Conservation (phyloP, 73 alveolate species). For the Blepharisma japonicum region DNA sequence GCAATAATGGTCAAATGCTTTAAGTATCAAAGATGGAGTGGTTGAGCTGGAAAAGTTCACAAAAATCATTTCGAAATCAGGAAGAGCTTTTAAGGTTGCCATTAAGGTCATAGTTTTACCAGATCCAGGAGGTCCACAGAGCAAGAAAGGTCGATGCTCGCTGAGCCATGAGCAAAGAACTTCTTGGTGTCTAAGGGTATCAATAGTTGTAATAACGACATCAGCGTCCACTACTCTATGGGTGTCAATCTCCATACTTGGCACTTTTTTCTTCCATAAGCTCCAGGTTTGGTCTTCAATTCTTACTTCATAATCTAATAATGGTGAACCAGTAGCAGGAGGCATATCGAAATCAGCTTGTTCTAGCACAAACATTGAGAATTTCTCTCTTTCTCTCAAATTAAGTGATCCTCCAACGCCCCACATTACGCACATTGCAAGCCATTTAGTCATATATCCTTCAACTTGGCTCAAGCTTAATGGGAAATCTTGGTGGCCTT, state of each 20-base stretch:
- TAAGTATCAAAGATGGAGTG: conserved; percentile 91
- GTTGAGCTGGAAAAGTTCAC: conserved; percentile 97
- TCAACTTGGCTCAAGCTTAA: conserved; percentile 68
- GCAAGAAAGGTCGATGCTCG: conserved; percentile 97
- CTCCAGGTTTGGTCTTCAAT: conserved; percentile 93
- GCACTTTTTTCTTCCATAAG: conserved; percentile 97
- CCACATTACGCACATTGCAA: conserved; percentile 82
- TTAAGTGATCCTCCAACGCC: conserved; percentile 96
- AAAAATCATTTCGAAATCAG: conserved; percentile 97
- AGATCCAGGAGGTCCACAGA: conserved; percentile 99
- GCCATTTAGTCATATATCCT: conserved; percentile 79
- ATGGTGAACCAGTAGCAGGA: conserved; percentile 45
- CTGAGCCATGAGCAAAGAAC: conserved; percentile 97
- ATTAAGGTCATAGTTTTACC: conserved; percentile 99
- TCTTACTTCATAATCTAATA: conserved; percentile 92
- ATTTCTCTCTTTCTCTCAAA: conserved; percentile 76
- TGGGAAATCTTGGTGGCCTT: conserved; percentile 92
- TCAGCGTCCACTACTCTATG: conserved; percentile 87
- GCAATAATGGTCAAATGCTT: conserved; percentile 98
- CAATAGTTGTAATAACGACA: conserved; percentile 97
- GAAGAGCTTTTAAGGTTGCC: conserved; percentile 96
- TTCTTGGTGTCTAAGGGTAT: conserved; percentile 97
- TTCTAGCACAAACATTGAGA: conserved; percentile 63
- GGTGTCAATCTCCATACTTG: conserved; percentile 86
- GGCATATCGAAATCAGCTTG: conserved; percentile 76